Conservation (phyloP, 2,329 filamentous ascomycete genomes). For the Ilyonectria sp. region DNA sequence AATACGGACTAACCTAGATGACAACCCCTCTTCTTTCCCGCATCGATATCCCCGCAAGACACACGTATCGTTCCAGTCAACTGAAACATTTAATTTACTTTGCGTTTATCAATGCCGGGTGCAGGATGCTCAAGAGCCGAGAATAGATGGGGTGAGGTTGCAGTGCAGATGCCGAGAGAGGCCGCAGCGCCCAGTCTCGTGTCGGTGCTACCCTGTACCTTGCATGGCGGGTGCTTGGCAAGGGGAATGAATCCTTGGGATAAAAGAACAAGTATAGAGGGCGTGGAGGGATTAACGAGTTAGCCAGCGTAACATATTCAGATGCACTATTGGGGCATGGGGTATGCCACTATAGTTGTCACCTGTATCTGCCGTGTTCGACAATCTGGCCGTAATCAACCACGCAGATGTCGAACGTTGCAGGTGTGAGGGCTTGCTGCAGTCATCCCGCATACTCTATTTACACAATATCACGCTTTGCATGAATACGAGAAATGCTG, state of each 20-base stretch:
- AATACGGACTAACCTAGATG: neutral
- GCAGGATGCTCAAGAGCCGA: neutral
- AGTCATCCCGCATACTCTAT: neutral
- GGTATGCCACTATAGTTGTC: too few relatives aligned
- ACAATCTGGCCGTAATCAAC: neutral
- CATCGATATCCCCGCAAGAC: too few relatives aligned
- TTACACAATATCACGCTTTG: neutral
- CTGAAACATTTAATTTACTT: constrained; percentile 1
- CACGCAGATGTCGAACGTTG: neutral
- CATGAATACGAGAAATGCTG: neutral
- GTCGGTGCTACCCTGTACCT: constrained; percentile 22
- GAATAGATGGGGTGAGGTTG: neutral
- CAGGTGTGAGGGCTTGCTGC: neutral
- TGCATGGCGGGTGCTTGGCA: neutral
- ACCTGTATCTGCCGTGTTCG: neutral
- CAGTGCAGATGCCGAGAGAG: neutral
- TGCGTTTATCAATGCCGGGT: neutral
- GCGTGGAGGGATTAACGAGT: neutral
- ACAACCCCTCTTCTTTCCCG: neutral
- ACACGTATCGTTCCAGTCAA: neutral
- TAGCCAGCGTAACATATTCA: neutral
- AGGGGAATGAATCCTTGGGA: neutral
- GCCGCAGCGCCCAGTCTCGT: constrained; percentile 1
- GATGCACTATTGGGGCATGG: neutral
- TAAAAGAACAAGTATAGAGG: neutral